Evolutionary conservation across 73 alveolate species (phyloP).

Genomic region (Halteria grandinella): DNA sequence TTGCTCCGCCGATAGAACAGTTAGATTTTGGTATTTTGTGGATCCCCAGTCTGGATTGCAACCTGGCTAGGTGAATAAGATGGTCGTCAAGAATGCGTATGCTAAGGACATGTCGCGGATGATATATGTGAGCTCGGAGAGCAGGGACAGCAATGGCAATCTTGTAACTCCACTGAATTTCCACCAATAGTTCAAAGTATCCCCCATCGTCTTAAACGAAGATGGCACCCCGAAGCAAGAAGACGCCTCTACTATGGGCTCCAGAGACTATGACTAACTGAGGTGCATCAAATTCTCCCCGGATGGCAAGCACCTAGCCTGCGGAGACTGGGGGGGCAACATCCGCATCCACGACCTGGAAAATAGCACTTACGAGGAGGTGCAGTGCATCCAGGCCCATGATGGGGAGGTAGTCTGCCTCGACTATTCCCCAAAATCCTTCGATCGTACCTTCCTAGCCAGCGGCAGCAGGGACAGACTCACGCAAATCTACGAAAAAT

Average conservation of each 20-base stretch:
- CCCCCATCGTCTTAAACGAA: background rate
- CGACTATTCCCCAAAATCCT: slow-evolving; percentile 65
- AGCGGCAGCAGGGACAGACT: slow-evolving; percentile 45
- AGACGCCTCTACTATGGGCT: no score
- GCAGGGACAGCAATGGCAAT: no score
- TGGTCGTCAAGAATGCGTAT: slow-evolving; percentile 76
- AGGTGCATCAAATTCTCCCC: slow-evolving; percentile 76
- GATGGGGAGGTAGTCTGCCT: slow-evolving; percentile 70
- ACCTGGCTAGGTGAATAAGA: slow-evolving; percentile 29
- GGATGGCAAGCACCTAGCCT: slow-evolving; percentile 78
- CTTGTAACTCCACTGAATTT: no score
- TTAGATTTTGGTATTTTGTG: slow-evolving; percentile 81
- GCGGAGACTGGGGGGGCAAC: slow-evolving; percentile 81
- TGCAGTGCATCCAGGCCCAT: slow-evolving; percentile 73
- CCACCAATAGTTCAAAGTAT: no score
- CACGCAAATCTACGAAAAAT: slow-evolving; percentile 20
- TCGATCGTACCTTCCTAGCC: slow-evolving; percentile 36
- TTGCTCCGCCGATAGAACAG: slow-evolving; percentile 80
- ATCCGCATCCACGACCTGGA: slow-evolving; percentile 66
- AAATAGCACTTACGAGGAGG: slow-evolving; percentile 55
- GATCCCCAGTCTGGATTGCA: slow-evolving; percentile 48
- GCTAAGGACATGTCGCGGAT: slow-evolving; percentile 78
- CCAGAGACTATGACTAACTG: no score
- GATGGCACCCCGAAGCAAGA: no score
- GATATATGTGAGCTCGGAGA: slow-evolving; percentile 68